Evolutionary conservation across 345 rosid species (phyloP).

Genomic region (thale cress (Arabidopsis thaliana)): DNA sequence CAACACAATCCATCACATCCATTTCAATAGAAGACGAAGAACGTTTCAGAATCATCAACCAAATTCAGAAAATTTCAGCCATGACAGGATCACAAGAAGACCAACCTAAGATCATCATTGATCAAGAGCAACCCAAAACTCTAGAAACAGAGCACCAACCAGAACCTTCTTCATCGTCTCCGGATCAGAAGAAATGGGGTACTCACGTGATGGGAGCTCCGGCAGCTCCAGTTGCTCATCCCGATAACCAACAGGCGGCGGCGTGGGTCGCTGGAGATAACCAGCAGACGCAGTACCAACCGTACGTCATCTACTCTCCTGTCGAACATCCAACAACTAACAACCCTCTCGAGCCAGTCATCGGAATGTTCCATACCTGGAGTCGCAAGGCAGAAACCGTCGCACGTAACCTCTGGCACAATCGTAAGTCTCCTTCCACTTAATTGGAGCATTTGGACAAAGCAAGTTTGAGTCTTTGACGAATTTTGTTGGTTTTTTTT

Average conservation of each 20-base stretch:
- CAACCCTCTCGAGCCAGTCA: conserved; percentile 74
- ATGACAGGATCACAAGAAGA: conserved; percentile 40
- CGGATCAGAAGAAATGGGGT: conserved; percentile 69
- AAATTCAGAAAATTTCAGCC: conserved; percentile 10
- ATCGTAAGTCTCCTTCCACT: conserved; percentile 51
- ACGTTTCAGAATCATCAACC: conserved; percentile 20
- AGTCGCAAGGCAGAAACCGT: conserved; percentile 77
- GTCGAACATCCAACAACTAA: conserved; percentile 55
- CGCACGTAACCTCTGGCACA: conserved; percentile 86
- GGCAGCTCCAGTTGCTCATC: conserved; percentile 72
- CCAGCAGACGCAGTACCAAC: conserved; percentile 60
- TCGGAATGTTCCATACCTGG: conserved; percentile 76
- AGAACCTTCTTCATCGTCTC: conserved; percentile 33
- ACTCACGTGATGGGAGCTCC: conserved; percentile 89
- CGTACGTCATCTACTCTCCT: conserved; percentile 72
- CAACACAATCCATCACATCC: background rate
- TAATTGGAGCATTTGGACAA: background rate
- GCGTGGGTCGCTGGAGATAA: conserved; percentile 70
- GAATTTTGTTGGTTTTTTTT: background rate
- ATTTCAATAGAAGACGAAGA: background rate
- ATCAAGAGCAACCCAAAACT: conserved; percentile 34
- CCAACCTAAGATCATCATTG: conserved; percentile 19
- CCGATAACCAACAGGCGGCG: conserved; percentile 88
- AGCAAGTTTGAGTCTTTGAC: background rate
- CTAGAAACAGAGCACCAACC: conserved; percentile 25